Percentiles rank a stretch among this genome's conserved stretches.
Conservation (phyloP, 2,329 filamentous ascomycete genomes). For the Nemania diffusa region DNA sequence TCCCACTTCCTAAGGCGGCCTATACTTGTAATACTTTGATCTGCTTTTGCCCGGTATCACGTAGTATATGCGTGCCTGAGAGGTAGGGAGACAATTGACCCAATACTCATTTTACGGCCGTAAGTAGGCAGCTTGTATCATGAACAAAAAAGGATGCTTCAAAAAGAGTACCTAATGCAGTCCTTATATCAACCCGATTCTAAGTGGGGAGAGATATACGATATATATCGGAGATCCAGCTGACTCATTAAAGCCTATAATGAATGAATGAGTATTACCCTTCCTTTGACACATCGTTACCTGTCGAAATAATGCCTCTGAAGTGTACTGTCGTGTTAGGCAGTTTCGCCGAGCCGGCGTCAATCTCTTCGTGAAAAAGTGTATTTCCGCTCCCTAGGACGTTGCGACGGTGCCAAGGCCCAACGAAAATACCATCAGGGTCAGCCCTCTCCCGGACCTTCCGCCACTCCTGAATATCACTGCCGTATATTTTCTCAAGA, state of each 20-base stretch:
- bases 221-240: background rate
- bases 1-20: background rate
- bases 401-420: conserved; percentile 85
- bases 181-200: background rate
- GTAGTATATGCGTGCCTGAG: background rate
- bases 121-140: background rate
- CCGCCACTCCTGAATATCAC: conserved; percentile 73
- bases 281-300: conserved; percentile 1
- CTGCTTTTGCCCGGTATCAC: background rate
- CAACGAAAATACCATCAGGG: conserved; percentile 86
- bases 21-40: background rate
- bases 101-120: background rate
- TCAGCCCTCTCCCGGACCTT: conserved; percentile 76
- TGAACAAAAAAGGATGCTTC: conserved; percentile 1
- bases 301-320: conserved; percentile 37
- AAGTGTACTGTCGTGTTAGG: conserved; percentile 37
- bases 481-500: conserved; percentile 75
- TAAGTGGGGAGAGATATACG: background rate
- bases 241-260: background rate
- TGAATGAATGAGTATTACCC: conserved; percentile 2
- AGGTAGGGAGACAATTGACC: background rate
- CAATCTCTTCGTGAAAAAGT: conserved; percentile 49
- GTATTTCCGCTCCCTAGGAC: conserved; percentile 58
- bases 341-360: conserved; percentile 36
- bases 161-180: background rate